These are phyloP conservation scores for Yamadazyma epiphylla DNA, from an alignment of 1,139 yeast genomes.

Conservation along the genomic window DNA sequence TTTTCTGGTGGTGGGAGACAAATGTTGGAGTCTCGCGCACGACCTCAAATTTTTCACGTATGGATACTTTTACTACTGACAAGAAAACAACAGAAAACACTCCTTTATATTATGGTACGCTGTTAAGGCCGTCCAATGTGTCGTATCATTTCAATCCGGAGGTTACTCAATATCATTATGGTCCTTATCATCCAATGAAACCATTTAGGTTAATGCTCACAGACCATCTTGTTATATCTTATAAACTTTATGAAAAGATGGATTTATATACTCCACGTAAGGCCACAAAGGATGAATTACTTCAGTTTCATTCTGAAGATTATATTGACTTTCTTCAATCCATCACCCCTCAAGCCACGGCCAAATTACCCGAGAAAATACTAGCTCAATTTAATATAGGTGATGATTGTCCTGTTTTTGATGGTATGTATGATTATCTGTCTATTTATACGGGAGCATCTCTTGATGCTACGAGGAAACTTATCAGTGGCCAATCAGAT, in stretches of 20 bases:
- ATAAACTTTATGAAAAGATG: conserved; percentile 85
- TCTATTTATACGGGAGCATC: conserved; percentile 95
- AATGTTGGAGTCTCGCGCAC: no score
- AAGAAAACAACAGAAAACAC: conserved; percentile 51
- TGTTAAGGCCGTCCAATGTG: conserved; percentile 44
- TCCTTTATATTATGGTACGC: conserved; percentile 54
- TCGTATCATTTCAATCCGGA: conserved; percentile 88
- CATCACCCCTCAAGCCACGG: conserved; percentile 78
- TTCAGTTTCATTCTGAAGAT: conserved; percentile 82
- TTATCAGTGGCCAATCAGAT: conserved; percentile 91
- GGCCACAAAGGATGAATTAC: conserved; percentile 77
- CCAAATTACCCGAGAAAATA: conserved; percentile 51
- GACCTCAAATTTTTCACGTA: not conserved
- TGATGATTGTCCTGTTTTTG: conserved; percentile 96
- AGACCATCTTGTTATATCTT: conserved; percentile 83
- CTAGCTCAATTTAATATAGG: conserved; percentile 86
- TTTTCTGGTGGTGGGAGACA: no score
- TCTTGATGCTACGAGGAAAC: conserved; percentile 93
- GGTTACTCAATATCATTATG: conserved; percentile 81
- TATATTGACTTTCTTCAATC: conserved; percentile 75
- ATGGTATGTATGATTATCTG: conserved; percentile 92
- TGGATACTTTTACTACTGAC: conserved; percentile 46
- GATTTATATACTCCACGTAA: conserved; percentile 79
- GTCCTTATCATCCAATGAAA: conserved; percentile 95
- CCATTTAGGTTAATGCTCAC: conserved; percentile 95